These are phyloP conservation scores for Xylaria hypoxylon DNA, from an alignment of 2,329 filamentous ascomycete genomes.

Conservation along the genomic window DNA sequence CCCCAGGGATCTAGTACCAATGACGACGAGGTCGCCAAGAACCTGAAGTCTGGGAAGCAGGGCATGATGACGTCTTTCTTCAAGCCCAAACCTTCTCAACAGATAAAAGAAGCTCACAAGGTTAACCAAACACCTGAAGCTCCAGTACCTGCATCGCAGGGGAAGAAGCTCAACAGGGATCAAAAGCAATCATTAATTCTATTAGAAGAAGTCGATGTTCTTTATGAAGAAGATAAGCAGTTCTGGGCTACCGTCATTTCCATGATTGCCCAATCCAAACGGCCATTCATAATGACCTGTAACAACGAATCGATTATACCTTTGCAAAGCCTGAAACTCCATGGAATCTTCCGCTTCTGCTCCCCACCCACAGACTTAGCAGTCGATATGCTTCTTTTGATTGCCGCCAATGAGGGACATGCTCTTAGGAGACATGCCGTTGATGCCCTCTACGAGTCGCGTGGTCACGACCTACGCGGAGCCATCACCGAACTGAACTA, in stretches of 20 bases:
- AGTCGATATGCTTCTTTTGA: conserved; percentile 81
- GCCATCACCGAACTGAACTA: conserved; percentile 88
- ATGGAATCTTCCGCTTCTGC: conserved; percentile 84
- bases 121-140: conserved; percentile 23
- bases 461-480: conserved; percentile 79
- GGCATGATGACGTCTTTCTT: conserved; percentile 87
- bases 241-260: conserved; percentile 88
- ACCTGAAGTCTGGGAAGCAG: conserved; percentile 76
- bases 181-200: conserved; percentile 97
- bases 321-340: conserved; percentile 76
- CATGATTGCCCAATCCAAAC: conserved; percentile 85
- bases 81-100: conserved; percentile 60
- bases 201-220: conserved; percentile 90
- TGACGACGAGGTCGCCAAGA: conserved; percentile 64
- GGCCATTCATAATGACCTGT: conserved; percentile 95
- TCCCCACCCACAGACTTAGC: conserved; percentile 74
- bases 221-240: conserved; percentile 95
- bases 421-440: conserved; percentile 76
- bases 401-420: conserved; percentile 92
- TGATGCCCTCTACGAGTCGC: conserved; percentile 75
- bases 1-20: conserved; percentile 48
- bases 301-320: conserved; percentile 90
- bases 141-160: conserved; percentile 34
- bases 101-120: conserved; percentile 50
- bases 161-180: conserved; percentile 56